These are phyloP conservation scores for Camelina sativa DNA, from an alignment of 345 rosid genomes.

Conservation along the genomic window DNA sequence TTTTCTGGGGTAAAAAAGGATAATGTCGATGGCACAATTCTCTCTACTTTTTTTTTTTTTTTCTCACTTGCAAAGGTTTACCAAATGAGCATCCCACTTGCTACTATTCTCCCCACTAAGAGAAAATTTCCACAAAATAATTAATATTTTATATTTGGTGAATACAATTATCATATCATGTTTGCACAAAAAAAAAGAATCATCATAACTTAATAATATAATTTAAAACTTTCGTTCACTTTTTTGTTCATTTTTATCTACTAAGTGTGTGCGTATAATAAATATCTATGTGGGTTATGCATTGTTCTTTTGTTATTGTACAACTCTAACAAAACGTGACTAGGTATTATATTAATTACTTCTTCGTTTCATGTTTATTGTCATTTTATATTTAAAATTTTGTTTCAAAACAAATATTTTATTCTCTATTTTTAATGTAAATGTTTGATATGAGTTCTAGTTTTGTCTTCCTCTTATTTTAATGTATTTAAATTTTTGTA, in stretches of 20 bases:
- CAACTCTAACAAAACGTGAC: no score
- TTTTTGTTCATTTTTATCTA: not conserved
- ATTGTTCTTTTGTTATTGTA: no score
- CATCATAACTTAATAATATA: constrained; percentile 5
- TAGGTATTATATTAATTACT: no score
- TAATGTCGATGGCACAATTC: constrained; percentile 52
- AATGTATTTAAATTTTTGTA: no score
- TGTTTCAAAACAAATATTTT: no score
- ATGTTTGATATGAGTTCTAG: no score
- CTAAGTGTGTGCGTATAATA: no score
- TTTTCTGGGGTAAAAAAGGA: constrained; percentile 16
- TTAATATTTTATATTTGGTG: constrained; percentile 44
- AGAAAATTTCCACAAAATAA: constrained; percentile 38
- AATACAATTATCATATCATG: not conserved
- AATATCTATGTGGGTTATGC: no score
- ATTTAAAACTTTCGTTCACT: not conserved
- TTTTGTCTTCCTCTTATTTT: no score
- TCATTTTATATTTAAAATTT: no score
- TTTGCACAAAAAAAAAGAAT: not conserved
- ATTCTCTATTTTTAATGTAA: no score
- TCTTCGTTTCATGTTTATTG: no score
- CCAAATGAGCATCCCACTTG: constrained; percentile 65
- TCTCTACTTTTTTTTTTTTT: constrained; percentile 28
- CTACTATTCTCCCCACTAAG: constrained; percentile 56
- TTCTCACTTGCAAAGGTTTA: constrained; percentile 73